Conservation (phyloP, 2,329 filamentous ascomycete genomes). For the Exophiala aquamarina region DNA sequence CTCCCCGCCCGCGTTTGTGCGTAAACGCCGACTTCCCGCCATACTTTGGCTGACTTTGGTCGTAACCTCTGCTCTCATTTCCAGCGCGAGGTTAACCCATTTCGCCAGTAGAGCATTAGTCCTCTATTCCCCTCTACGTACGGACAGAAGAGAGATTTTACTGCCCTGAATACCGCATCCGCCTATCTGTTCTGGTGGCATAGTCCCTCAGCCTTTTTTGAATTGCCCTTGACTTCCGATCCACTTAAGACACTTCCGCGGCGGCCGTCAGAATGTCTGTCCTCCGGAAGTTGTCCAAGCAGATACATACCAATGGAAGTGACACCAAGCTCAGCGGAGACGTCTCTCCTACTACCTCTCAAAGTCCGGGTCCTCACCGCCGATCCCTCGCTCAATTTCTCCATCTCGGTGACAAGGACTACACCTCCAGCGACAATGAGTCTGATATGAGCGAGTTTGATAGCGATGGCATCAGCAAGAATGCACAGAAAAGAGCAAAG, state of each 20-base stretch:
- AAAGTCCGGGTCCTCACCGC: constrained; percentile 37
- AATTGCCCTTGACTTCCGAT: neutral
- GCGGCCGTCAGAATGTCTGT: constrained; percentile 20
- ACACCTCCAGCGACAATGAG: constrained; percentile 41
- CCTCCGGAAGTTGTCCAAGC: constrained; percentile 37
- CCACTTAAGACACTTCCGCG: no score
- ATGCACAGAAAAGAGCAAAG: constrained; percentile 44
- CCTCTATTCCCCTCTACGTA: no score
- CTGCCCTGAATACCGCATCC: no score
- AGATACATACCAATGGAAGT: constrained; percentile 30
- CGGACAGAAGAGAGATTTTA: no score
- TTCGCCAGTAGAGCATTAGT: no score
- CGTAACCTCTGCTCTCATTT: no score
- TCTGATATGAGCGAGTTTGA: constrained; percentile 36
- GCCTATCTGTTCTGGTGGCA: neutral
- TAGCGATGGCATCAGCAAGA: constrained; percentile 42
- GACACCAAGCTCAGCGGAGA: constrained; percentile 20
- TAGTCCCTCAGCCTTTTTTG: neutral
- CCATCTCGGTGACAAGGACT: constrained; percentile 32
- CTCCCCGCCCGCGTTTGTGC: no score
- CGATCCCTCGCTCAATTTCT: constrained; percentile 43
- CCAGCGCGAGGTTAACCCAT: no score
- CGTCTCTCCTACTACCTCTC: constrained; percentile 23
- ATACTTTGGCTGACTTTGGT: no score
- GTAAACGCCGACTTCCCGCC: no score